Evolutionary conservation across 1,284 basidiomycete genomes (phyloP).

Genomic region (Ganoderma boninense): DNA sequence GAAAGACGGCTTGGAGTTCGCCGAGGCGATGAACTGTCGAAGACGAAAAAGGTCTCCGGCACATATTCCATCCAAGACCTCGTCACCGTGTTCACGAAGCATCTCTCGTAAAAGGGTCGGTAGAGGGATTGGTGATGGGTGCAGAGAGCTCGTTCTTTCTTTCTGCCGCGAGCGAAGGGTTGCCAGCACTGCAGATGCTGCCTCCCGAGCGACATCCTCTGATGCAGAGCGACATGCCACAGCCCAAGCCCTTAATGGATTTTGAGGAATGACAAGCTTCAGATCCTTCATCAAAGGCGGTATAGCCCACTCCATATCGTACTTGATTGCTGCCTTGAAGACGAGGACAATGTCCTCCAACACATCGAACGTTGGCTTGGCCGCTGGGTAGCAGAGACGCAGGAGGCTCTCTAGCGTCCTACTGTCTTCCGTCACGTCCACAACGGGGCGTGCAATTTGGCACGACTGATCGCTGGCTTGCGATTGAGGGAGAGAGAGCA

Average conservation of each 20-base stretch:
- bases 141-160: too few relatives aligned
- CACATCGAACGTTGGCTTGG: slow-evolving; percentile 5
- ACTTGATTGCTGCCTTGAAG: slow-evolving; percentile 29
- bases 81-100: background rate
- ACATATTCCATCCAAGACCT: slow-evolving; percentile 15
- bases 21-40: background rate
- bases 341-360: slow-evolving; percentile 16
- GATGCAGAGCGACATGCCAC: background rate
- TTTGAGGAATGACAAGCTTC: too few relatives aligned
- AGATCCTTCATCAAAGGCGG: too few relatives aligned
- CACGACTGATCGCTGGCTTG: background rate
- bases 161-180: background rate
- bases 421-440: slow-evolving; percentile 46
- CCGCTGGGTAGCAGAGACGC: slow-evolving; percentile 48
- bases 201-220: slow-evolving; percentile 14
- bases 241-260: background rate
- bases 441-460: slow-evolving; percentile 6
- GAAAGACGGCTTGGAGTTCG: background rate
- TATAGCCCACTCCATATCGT: slow-evolving; percentile 27
- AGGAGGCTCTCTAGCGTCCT: slow-evolving; percentile 45
- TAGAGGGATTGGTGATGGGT: too few relatives aligned
- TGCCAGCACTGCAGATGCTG: slow-evolving; percentile 1
- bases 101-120: background rate
- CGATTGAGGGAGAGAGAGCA: slow-evolving; percentile 28
- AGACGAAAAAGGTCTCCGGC: slow-evolving; percentile 26